Evolutionary conservation across 1,284 basidiomycete species (phyloP).

Genomic region (Boletellus dicymbophilus): DNA sequence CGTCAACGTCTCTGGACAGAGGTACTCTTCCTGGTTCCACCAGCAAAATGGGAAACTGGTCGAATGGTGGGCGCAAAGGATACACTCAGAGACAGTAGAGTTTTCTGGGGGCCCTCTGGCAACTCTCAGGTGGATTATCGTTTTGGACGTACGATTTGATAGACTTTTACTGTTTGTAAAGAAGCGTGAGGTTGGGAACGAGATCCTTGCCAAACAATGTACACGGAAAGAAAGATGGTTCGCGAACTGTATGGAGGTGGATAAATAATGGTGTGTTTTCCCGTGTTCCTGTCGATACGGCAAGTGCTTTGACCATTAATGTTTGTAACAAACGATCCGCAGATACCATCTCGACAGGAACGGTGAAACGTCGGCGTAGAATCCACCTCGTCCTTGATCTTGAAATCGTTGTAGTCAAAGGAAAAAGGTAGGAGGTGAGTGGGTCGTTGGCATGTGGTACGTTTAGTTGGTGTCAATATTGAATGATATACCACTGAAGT

Average conservation of each 20-base stretch:
- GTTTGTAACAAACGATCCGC: constrained; percentile 99
- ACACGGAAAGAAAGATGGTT: background rate
- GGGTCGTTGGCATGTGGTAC: constrained; percentile 97
- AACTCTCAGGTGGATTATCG: constrained; percentile 88
- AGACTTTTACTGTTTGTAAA: constrained; percentile 99
- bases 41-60: constrained; percentile 97
- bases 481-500: constrained; percentile 89
- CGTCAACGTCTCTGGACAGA: constrained; percentile 97
- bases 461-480: constrained; percentile 95
- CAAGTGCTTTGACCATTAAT: constrained; percentile 98
- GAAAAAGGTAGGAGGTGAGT: background rate
- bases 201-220: constrained; percentile 88
- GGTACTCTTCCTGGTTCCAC: constrained; percentile 99
- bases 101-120: constrained; percentile 91
- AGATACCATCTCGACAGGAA: constrained; percentile 97
- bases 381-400: constrained; percentile 99
- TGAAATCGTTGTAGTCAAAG: constrained; percentile 38
- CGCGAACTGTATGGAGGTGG: constrained; percentile 95
- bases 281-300: constrained; percentile 81
- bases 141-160: constrained; percentile 96
- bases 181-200: constrained; percentile 86
- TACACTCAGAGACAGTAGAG: constrained; percentile 98
- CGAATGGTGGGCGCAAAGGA: constrained; percentile 94
- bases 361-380: constrained; percentile 96
- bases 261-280: constrained; percentile 89